Conservation (phyloP, 202 grass and related monocot genomes). For the Cymbopogon flexuosus region DNA sequence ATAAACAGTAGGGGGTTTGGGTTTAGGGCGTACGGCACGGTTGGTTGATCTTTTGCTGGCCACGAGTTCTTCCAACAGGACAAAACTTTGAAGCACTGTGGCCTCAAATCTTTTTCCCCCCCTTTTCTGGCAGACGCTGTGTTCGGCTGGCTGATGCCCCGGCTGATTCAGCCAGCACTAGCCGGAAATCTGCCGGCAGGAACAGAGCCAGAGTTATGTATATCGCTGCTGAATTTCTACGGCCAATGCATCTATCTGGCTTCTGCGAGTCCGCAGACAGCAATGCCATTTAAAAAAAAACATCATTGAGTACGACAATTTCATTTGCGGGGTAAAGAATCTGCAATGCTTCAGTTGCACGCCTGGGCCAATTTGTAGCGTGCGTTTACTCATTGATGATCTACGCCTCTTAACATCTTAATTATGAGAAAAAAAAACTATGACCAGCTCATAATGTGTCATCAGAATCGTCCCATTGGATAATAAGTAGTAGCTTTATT, state of each 20-base stretch:
- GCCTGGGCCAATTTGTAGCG: neutral
- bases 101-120: too few species aligned
- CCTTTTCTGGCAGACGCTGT: neutral
- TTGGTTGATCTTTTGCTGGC: neutral
- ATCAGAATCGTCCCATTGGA: neutral
- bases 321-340: neutral
- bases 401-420: neutral
- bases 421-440: too few species aligned
- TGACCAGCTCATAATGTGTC: neutral
- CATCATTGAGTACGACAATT: too few species aligned
- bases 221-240: neutral
- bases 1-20: neutral
- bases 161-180: too few species aligned
- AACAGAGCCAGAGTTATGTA: neutral
- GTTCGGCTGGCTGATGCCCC: too few species aligned
- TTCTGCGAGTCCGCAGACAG: too few species aligned
- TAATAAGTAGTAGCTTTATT: too few species aligned
- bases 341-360: slow-evolving; percentile 7
- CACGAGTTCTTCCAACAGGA: neutral
- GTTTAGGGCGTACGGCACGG: neutral
- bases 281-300: too few species aligned
- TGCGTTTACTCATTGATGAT: slow-evolving; percentile 7
- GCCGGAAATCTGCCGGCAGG: too few species aligned
- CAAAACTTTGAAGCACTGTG: neutral
- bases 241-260: too few species aligned